Conservation (phyloP, 805 yeast species). For the Kluyveromyces nonfermentans region DNA sequence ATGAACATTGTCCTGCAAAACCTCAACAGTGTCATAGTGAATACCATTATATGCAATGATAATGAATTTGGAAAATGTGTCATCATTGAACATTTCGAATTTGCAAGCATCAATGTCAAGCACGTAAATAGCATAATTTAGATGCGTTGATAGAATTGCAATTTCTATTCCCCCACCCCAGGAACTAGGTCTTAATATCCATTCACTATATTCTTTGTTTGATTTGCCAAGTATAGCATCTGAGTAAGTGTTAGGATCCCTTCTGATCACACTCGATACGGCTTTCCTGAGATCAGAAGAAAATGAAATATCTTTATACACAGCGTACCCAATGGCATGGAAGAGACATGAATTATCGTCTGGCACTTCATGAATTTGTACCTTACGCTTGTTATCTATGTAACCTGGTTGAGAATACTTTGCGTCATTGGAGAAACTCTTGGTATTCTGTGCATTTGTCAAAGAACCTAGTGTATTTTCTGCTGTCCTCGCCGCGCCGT, state of each 20-base stretch:
- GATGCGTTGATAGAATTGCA: slow-evolving; percentile 46
- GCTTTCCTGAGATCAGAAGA: slow-evolving; percentile 42
- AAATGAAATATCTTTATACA: slow-evolving; percentile 35
- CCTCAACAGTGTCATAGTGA: slow-evolving; percentile 60
- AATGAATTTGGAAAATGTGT: slow-evolving; percentile 35
- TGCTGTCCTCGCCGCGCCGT: neutral
- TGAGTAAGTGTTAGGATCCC: slow-evolving; percentile 38
- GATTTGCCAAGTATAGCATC: slow-evolving; percentile 51
- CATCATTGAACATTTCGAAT: slow-evolving; percentile 45
- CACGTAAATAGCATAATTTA: slow-evolving; percentile 45
- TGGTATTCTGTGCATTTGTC: neutral
- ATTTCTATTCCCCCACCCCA: slow-evolving; percentile 87
- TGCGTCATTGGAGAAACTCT: neutral
- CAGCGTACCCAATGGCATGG: slow-evolving; percentile 50
- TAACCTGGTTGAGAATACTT: neutral
- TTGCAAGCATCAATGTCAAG: slow-evolving; percentile 57
- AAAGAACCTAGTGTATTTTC: neutral
- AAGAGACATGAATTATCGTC: slow-evolving; percentile 77
- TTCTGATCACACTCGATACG: slow-evolving; percentile 39
- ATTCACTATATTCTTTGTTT: slow-evolving; percentile 39
- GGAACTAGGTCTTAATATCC: slow-evolving; percentile 51
- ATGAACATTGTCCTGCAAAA: slow-evolving; percentile 23
- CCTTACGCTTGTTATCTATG: neutral
- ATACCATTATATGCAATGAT: slow-evolving; percentile 57
- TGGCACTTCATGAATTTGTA: slow-evolving; percentile 50